Conservation (phyloP, 2,329 filamentous ascomycete genomes). For the Pyrenophora seminiperda region DNA sequence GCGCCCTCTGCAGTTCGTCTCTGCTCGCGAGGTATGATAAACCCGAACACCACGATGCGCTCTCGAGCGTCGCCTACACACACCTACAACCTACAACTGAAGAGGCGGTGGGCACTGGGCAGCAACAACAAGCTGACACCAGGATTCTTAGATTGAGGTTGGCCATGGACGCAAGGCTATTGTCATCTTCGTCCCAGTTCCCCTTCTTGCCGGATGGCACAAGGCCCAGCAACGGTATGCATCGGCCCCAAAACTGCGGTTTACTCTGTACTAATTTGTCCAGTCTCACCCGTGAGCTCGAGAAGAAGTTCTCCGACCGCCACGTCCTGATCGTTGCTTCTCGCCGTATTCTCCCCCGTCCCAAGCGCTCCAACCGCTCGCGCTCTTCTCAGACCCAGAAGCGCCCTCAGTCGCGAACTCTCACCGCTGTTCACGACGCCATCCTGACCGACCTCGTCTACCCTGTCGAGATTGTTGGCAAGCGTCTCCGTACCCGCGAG, state of each 20-base stretch:
- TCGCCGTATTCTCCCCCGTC: slow-evolving; percentile 97
- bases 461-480: slow-evolving; percentile 99
- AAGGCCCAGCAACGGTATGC: slow-evolving; percentile 98
- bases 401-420: slow-evolving; percentile 95
- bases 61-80: slow-evolving; percentile 35
- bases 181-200: slow-evolving; percentile 99
- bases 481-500: slow-evolving; percentile 98
- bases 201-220: slow-evolving; percentile 98
- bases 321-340: slow-evolving; percentile 99
- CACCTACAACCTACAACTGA: slow-evolving; percentile 41
- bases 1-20: slow-evolving; percentile 97
- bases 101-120: slow-evolving; percentile 63
- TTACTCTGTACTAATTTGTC: slow-evolving; percentile 14
- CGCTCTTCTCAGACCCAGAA: slow-evolving; percentile 98
- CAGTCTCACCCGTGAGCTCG: slow-evolving; percentile 98
- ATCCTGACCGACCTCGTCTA: slow-evolving; percentile 98
- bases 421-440: slow-evolving; percentile 97
- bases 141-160: slow-evolving; percentile 89
- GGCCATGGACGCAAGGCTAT: slow-evolving; percentile 99
- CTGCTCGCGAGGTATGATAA: slow-evolving; percentile 95
- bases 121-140: slow-evolving; percentile 59
- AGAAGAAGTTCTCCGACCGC: slow-evolving; percentile 99
- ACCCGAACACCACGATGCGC: slow-evolving; percentile 34
- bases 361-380: slow-evolving; percentile 96
- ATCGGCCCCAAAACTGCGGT: neutral